Base-by-base conservation (phyloP, 345 rosid species). In the Gossypium sturtianum region DNA sequence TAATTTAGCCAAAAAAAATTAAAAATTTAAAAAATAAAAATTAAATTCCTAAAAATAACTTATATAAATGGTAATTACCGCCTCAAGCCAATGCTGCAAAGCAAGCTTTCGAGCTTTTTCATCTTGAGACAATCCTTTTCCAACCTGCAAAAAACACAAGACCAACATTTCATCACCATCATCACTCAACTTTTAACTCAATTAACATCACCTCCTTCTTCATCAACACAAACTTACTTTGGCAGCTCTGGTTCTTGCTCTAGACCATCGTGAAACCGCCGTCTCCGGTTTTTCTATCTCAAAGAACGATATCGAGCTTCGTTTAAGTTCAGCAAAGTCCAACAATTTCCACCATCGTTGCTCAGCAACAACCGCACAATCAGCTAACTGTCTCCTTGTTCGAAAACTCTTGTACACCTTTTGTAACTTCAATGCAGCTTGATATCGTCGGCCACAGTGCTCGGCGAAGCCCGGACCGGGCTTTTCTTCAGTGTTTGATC, bases 311-410 rank as follows among this genome's bases (percentile, higher is more conserved):
- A 94, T 86, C 19, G 98, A 94, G 82, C 96, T 94, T 75, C 89
- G 83, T 82, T 90, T 94, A 49, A 94, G 97, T 62, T 94, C 97
- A 2, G 93, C 97, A 68, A 94, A 94, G 77, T 94, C 98, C 73
- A 94, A 87, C 73, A 92, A 80, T 74, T 89, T 91, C 97, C 97
- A 92, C 97, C 98, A 94, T 92, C 89, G 88, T 76, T 94, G 97
- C 83, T 94, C 98, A 61, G 83, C 98, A 12, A 89, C 80, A 72
- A 94, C 97, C 12, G 97, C 98, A 64, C 98, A 92, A 83, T 94
- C 98, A 48, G 98, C 98, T 48, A 94, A 83, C 84, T 83, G 87
- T 74, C 98, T 87, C 76, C 98, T 86, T 41, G 97, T 91, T 72
- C 98, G 84, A 78, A 94, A 94, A 75, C 98, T 94, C 79, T 89